Percentiles rank a stretch among this genome's conserved stretches.
These are phyloP conservation scores for Moesziomyces aphidis DNA, from an alignment of 1,284 basidiomycete species.

Conservation along the genomic window DNA sequence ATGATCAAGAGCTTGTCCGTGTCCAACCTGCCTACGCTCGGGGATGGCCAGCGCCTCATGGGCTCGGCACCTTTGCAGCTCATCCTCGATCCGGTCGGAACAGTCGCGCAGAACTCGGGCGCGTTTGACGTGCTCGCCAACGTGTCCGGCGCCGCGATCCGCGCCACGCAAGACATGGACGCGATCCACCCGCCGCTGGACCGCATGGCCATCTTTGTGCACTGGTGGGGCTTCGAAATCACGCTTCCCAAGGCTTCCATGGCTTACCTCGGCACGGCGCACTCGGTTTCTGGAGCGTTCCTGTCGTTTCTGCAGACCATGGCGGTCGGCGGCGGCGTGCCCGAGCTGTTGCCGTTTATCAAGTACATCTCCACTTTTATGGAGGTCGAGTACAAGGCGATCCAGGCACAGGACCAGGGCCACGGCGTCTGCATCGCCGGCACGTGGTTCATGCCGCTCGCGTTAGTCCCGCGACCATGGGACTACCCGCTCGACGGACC, in stretches of 20 bases:
- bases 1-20: slow-evolving; percentile 41
- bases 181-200: slow-evolving; percentile 56
- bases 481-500: slow-evolving; percentile 46
- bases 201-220: slow-evolving; percentile 61
- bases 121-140: slow-evolving; percentile 56
- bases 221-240: slow-evolving; percentile 66
- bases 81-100: slow-evolving; percentile 40
- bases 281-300: slow-evolving; percentile 57
- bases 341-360: slow-evolving; percentile 61
- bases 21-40: slow-evolving; percentile 28
- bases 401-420: slow-evolving; percentile 54
- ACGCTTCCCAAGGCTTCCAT: slow-evolving; percentile 58
- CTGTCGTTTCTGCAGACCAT: slow-evolving; percentile 59
- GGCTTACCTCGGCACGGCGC: slow-evolving; percentile 57
- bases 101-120: slow-evolving; percentile 39
- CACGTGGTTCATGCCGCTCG: slow-evolving; percentile 59
- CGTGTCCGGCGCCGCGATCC: slow-evolving; percentile 47
- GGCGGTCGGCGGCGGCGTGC: slow-evolving; percentile 56
- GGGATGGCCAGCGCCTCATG: slow-evolving; percentile 34
- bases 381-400: slow-evolving; percentile 62
- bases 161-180: slow-evolving; percentile 42
- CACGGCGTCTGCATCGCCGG: slow-evolving; percentile 58
- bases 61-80: slow-evolving; percentile 51
- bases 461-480: slow-evolving; percentile 48
- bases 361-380: slow-evolving; percentile 59